Conservation (phyloP, 129 eudicot genomes). For the Ambrosia trifida region DNA sequence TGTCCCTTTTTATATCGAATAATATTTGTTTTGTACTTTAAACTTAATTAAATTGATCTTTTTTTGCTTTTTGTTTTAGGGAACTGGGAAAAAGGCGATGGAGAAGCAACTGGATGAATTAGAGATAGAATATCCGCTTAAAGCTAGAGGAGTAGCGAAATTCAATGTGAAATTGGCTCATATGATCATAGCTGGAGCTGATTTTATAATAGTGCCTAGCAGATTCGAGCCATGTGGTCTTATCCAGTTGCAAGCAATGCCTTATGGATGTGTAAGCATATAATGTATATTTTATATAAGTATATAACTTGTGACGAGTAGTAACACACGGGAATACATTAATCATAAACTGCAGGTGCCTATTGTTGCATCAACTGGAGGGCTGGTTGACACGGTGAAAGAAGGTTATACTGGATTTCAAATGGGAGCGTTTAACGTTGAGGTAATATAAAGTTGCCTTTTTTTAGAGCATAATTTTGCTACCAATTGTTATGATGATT, state of each 20-base stretch:
- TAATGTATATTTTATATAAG: not conserved
- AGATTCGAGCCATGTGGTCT: slow-evolving; percentile 81
- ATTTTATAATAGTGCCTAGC: slow-evolving; percentile 62
- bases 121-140: slow-evolving; percentile 49
- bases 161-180: slow-evolving; percentile 65
- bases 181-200: slow-evolving; percentile 72
- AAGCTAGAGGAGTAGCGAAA: slow-evolving; percentile 68
- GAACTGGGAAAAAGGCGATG: slow-evolving; percentile 69
- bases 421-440: too few species aligned
- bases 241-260: slow-evolving; percentile 69
- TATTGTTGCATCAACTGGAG: slow-evolving; percentile 80
- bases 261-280: slow-evolving; percentile 61
- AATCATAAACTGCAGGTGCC: slow-evolving; percentile 44
- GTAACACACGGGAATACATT: not conserved
- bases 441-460: too few species aligned
- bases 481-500: too few species aligned
- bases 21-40: not conserved
- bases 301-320: not conserved
- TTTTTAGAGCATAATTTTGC: too few species aligned
- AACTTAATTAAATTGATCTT: not conserved
- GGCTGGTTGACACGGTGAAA: slow-evolving; percentile 66
- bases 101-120: slow-evolving; percentile 65
- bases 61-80: slow-evolving; percentile 41
- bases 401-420: slow-evolving; percentile 75
- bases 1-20: too few species aligned